Conservation (phyloP, 768 basidiomycete species). For the Gautieria morchelliformis region DNA sequence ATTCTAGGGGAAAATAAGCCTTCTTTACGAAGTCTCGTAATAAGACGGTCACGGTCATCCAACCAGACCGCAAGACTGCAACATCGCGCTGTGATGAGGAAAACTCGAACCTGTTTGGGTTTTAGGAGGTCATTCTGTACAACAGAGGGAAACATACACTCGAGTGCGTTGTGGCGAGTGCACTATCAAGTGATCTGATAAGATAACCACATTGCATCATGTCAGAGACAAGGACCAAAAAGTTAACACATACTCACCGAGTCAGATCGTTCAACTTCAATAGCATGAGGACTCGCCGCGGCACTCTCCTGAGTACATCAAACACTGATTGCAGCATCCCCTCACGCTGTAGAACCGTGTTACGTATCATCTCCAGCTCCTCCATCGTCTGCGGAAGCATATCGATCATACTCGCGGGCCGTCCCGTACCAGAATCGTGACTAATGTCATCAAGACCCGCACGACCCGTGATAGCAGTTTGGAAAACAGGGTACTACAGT, state of each 20-base stretch:
- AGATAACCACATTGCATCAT: not conserved
- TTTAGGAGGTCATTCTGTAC: not conserved
- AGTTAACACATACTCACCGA: constrained; percentile 31
- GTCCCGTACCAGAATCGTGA: constrained; percentile 33
- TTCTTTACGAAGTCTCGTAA: constrained; percentile 33
- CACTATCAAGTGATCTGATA: constrained; percentile 66
- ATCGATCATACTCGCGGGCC: constrained; percentile 73
- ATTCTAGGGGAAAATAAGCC: constrained; percentile 43
- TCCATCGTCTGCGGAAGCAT: constrained; percentile 60
- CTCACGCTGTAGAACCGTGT: constrained; percentile 73
- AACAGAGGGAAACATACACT: constrained; percentile 34
- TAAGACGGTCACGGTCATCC: constrained; percentile 45
- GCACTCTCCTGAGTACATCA: constrained; percentile 77
- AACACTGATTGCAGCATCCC: constrained; percentile 81
- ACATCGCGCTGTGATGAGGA: constrained; percentile 84
- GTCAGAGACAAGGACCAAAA: not conserved
- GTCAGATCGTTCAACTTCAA: constrained; percentile 82
- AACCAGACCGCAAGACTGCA: constrained; percentile 75
- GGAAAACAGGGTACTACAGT: constrained; percentile 80
- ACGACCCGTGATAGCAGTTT: constrained; percentile 82
- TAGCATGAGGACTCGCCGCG: constrained; percentile 75
- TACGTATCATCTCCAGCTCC: constrained; percentile 75
- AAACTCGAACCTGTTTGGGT: constrained; percentile 59
- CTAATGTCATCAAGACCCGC: constrained; percentile 26
- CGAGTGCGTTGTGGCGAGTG: constrained; percentile 81